Percentiles rank a stretch among this genome's conserved stretches.
phyloP scores from a whole-genome alignment of 2,329 filamentous ascomycete genomes.

The Verticillium klebahnii region DNA sequence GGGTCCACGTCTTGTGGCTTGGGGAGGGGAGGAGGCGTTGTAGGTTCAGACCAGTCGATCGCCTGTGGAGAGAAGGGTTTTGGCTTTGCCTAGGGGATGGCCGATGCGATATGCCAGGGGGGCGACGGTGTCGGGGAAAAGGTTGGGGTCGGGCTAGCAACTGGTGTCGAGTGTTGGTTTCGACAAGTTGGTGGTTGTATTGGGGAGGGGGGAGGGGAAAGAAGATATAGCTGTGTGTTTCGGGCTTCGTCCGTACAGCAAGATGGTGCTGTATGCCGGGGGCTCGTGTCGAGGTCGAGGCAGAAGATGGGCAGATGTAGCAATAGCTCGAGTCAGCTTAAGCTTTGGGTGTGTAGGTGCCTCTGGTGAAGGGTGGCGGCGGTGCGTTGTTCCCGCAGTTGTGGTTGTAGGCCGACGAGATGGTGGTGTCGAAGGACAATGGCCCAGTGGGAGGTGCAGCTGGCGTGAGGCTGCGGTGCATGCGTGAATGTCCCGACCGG shows the following conservation, averaged over 20 bases:
- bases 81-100: background rate
- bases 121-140: background rate
- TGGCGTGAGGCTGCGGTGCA: background rate
- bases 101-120: background rate
- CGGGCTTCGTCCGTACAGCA: background rate
- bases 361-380: background rate
- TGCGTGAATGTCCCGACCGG: background rate
- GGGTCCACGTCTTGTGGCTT: constrained; percentile 3
- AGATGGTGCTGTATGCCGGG: background rate
- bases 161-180: background rate
- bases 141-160: background rate
- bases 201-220: background rate
- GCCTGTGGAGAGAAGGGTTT: background rate
- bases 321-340: background rate
- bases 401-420: background rate
- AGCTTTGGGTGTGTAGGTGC: background rate
- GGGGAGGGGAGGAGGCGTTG: background rate
- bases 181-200: too few relatives aligned
- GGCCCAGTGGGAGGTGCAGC: background rate
- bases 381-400: background rate
- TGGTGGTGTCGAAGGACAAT: background rate
- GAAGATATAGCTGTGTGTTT: background rate
- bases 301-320: background rate
- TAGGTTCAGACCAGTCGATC: background rate
- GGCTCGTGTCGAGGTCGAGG: background rate